These are phyloP conservation scores for Harringtonia lauricola DNA, from an alignment of 2,329 filamentous ascomycete genomes.

Conservation along the genomic window DNA sequence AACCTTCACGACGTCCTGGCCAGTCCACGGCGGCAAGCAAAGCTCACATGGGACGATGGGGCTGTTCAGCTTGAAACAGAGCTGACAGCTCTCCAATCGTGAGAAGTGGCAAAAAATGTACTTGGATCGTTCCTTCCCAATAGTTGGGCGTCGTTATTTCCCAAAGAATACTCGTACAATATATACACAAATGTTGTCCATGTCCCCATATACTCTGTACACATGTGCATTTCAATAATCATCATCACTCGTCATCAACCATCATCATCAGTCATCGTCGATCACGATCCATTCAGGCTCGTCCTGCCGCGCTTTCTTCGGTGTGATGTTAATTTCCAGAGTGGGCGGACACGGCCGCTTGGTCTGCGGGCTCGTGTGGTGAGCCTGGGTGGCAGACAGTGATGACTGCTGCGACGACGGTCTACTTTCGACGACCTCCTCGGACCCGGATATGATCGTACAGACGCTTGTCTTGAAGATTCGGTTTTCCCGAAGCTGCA, in stretches of 20 bases:
- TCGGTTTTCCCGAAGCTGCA: conserved; percentile 1
- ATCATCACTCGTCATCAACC: no score
- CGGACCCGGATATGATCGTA: background rate
- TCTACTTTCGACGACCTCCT: background rate
- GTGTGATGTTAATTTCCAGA: background rate
- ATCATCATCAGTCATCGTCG: background rate
- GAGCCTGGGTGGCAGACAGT: background rate
- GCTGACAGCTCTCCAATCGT: background rate
- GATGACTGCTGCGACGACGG: background rate
- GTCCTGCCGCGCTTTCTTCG: background rate
- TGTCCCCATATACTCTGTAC: no score
- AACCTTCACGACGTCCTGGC: background rate
- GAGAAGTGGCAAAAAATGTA: background rate
- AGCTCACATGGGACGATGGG: background rate
- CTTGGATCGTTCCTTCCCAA: no score
- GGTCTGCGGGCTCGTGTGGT: background rate
- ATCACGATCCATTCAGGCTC: background rate
- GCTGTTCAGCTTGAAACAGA: background rate
- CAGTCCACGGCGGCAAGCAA: background rate
- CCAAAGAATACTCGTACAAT: no score
- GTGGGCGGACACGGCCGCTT: background rate
- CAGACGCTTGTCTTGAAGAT: conserved; percentile 6
- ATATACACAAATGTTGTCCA: no score
- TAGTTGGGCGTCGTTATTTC: no score
- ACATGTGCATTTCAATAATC: no score